Evolutionary conservation across 768 basidiomycete species (phyloP).

Genomic region (Mycena polygramma): DNA sequence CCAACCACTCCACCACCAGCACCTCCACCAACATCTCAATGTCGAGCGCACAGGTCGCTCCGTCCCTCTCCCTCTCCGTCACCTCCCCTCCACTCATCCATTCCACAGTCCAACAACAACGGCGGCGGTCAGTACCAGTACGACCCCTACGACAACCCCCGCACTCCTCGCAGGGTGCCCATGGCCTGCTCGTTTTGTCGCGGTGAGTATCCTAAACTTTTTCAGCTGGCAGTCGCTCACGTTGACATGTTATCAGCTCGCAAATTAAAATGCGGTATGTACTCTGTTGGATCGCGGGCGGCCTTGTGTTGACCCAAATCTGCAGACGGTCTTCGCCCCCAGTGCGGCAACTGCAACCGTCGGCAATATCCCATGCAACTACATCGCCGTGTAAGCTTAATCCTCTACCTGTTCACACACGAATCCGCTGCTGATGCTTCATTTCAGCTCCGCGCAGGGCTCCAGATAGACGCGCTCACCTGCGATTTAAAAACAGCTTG

Average conservation of each 20-base stretch:
- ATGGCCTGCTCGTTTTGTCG: constrained; percentile 86
- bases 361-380: constrained; percentile 69
- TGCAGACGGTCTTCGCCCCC: constrained; percentile 67
- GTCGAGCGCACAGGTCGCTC: constrained; percentile 21
- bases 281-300: background rate
- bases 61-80: background rate
- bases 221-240: background rate
- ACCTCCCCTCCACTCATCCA: constrained; percentile 2
- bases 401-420: background rate
- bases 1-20: background rate
- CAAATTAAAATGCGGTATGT: constrained; percentile 73
- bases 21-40: constrained; percentile 1
- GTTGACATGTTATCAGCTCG: constrained; percentile 57
- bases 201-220: constrained; percentile 53
- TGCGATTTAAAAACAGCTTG: background rate
- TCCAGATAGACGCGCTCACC: background rate
- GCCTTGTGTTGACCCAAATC: background rate
- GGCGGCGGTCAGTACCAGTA: constrained; percentile 23
- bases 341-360: constrained; percentile 75
- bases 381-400: constrained; percentile 73
- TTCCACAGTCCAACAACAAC: constrained; percentile 19
- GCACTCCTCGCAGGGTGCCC: constrained; percentile 60
- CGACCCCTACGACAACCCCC: constrained; percentile 33
- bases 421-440: background rate
- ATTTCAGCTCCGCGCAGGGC: constrained; percentile 10